Percentiles rank a stretch among this genome's conserved stretches.
phyloP scores from a whole-genome alignment of 768 basidiomycete species.

The Termitomyces sp. region DNA sequence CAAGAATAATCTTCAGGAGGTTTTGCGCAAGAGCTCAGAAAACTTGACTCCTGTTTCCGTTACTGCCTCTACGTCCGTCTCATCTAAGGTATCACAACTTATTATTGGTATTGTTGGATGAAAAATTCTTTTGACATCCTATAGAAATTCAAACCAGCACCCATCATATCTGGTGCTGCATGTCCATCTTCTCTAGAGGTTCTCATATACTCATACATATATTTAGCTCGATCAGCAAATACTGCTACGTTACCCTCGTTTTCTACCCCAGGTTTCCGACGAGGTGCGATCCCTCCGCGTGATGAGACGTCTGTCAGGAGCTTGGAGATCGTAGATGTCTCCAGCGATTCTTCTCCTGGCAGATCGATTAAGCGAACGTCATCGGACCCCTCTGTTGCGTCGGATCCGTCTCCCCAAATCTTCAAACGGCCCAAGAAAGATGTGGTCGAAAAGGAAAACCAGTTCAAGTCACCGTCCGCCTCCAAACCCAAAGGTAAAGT shows the following conservation, averaged over 20 bases:
- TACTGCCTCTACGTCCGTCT: slow-evolving; percentile 4
- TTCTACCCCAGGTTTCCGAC: slow-evolving; percentile 41
- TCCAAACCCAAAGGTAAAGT: slow-evolving; percentile 16
- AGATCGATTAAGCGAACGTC: slow-evolving; percentile 35
- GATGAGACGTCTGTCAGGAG: slow-evolving; percentile 14
- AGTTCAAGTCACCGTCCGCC: not conserved
- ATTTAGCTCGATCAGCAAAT: slow-evolving; percentile 22
- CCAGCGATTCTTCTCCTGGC: slow-evolving; percentile 34
- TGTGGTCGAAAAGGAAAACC: slow-evolving; percentile 35
- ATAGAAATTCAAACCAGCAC: slow-evolving; percentile 17
- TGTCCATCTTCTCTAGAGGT: not conserved
- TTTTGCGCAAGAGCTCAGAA: slow-evolving; percentile 25
- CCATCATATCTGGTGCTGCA: slow-evolving; percentile 15
- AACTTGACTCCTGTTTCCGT: not conserved
- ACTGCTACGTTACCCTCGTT: slow-evolving; percentile 33
- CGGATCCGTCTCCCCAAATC: slow-evolving; percentile 25
- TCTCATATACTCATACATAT: not conserved
- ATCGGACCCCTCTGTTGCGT: slow-evolving; percentile 31
- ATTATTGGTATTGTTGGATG: not conserved
- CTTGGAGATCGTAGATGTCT: slow-evolving; percentile 29
- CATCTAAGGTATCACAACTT: slow-evolving; percentile 18
- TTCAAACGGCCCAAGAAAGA: slow-evolving; percentile 31
- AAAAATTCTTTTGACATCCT: not conserved
- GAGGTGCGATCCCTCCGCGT: slow-evolving; percentile 18
- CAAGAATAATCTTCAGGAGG: slow-evolving; percentile 39